A percentile compares a stretch with the other conserved stretches of the same genome.
These are phyloP conservation scores for Cercospora brassicicola DNA, from an alignment of 2,329 filamentous ascomycete species.

Conservation along the genomic window DNA sequence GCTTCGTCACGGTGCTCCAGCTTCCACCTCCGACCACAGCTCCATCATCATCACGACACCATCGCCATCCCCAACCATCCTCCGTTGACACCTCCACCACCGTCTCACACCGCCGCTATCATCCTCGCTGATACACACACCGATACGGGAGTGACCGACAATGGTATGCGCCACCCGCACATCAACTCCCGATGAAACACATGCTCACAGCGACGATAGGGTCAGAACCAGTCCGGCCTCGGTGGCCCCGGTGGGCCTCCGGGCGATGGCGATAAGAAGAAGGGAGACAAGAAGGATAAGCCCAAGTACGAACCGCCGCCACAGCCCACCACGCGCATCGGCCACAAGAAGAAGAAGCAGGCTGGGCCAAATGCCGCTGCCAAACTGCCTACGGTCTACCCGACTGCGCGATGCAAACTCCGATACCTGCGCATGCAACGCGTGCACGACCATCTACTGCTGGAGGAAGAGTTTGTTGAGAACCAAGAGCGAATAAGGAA, in stretches of 20 bases:
- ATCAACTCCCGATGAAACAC: neutral
- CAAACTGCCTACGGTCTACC: conserved; percentile 91
- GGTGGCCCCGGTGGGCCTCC: conserved; percentile 61
- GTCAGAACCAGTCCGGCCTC: conserved; percentile 84
- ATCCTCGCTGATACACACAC: neutral
- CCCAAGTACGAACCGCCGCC: conserved; percentile 99
- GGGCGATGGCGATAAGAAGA: conserved; percentile 77
- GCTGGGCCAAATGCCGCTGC: conserved; percentile 90
- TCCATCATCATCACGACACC: conserved; percentile 11
- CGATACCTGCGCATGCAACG: conserved; percentile 97
- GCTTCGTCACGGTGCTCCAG: conserved; percentile 15
- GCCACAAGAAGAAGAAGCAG: conserved; percentile 96
- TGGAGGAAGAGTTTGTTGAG: conserved; percentile 98
- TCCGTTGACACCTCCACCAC: neutral
- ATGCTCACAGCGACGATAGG: conserved; percentile 50
- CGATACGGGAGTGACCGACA: neutral
- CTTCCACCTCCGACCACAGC: neutral
- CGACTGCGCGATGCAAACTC: conserved; percentile 95
- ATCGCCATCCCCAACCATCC: conserved; percentile 14
- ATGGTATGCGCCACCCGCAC: conserved; percentile 24
- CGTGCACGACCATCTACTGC: conserved; percentile 92
- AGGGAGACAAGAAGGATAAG: conserved; percentile 90
- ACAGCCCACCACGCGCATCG: conserved; percentile 92
- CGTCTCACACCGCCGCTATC: neutral
- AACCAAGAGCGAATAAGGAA: conserved; percentile 96